Percentiles rank a stretch among this genome's conserved stretches.
Conservation (phyloP, 176 grass and related monocot species). For the Urochloa ruziziensis region DNA sequence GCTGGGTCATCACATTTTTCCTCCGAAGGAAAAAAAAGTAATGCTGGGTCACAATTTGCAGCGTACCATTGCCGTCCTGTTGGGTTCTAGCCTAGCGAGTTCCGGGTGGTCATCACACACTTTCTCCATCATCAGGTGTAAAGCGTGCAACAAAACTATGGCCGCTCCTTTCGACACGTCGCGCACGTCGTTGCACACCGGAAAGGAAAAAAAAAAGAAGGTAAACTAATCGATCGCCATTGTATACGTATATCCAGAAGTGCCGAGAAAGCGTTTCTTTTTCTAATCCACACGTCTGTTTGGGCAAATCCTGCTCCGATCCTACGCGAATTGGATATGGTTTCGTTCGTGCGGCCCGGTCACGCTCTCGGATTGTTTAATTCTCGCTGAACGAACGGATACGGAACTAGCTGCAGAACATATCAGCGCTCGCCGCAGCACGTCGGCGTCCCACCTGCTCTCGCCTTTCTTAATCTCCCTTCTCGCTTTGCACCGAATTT, state of each 20-base stretch:
- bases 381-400: not conserved
- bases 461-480: not conserved
- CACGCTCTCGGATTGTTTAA: conserved; percentile 17
- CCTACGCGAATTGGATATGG: not conserved
- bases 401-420: conserved; percentile 21
- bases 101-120: not conserved
- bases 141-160: not conserved
- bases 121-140: not conserved
- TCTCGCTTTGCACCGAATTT: conserved; percentile 34
- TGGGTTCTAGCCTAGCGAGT: not conserved
- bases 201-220: not conserved
- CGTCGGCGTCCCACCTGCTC: too few species aligned
- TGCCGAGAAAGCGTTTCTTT: not conserved
- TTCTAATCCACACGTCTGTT: not conserved
- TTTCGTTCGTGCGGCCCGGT: not conserved
- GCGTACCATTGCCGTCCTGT: not conserved
- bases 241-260: not conserved
- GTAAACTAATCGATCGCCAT: not conserved
- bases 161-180: not conserved
- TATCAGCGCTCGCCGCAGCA: not conserved
- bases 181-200: not conserved
- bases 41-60: too few species aligned
- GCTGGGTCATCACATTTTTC: too few species aligned
- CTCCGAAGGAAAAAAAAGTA: too few species aligned
- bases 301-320: not conserved